These are phyloP conservation scores for Maudiozyma saulgeensis DNA, from an alignment of 805 yeast species.

Conservation along the genomic window DNA sequence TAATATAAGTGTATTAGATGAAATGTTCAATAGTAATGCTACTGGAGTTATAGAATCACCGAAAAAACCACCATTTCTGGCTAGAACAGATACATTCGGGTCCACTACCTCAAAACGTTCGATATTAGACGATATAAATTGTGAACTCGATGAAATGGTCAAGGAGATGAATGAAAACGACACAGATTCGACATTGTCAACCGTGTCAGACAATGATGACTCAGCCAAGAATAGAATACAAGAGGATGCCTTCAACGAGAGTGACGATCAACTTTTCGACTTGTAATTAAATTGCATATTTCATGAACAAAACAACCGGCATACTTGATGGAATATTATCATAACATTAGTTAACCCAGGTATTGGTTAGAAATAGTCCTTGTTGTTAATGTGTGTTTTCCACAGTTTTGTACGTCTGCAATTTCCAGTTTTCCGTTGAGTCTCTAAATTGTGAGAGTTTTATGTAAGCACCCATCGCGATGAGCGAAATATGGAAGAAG, in stretches of 20 bases:
- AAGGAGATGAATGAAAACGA: background rate
- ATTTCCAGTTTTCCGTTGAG: too few relatives aligned
- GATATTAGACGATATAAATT: slow-evolving; percentile 1
- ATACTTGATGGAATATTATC: too few relatives aligned
- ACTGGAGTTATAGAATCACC: background rate
- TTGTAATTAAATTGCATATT: background rate
- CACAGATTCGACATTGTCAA: background rate
- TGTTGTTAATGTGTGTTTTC: background rate
- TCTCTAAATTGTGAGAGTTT: too few relatives aligned
- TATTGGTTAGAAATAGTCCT: background rate
- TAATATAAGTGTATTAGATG: background rate
- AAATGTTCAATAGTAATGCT: background rate
- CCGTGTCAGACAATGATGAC: background rate
- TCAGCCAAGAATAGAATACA: background rate
- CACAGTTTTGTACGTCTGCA: too few relatives aligned
- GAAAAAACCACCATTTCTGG: background rate
- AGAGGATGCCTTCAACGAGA: background rate
- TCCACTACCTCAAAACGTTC: background rate
- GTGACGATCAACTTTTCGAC: background rate
- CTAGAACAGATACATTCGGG: slow-evolving; percentile 4
- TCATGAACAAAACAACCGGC: too few relatives aligned
- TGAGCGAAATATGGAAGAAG: background rate
- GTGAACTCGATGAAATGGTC: background rate
- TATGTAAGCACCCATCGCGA: background rate
- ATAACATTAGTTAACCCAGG: too few relatives aligned